Percentiles rank a stretch among this genome's conserved stretches.
phyloP scores from a whole-genome alignment of 306 rosid species.

The Medicago truncatula region MtrunA17r5.0-ANR NC_053045.1:57593501-57594000 shows the following conservation, averaged over 20 bases:
- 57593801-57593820: constrained; percentile 63
- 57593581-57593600: too few relatives aligned
- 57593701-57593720: constrained; percentile 64
- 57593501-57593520: too few relatives aligned
- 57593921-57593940: constrained; percentile 32
- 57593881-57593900: constrained; percentile 24
- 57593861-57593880: constrained; percentile 13
- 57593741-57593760: constrained; percentile 97
- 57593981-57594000: constrained; percentile 29
- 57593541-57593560: too few relatives aligned
- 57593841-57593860: constrained; percentile 6
- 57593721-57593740: constrained; percentile 92
- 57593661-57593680: constrained; percentile 14
- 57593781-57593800: constrained; percentile 92
- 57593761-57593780: constrained; percentile 98
- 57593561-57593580: too few relatives aligned
- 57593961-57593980: background rate
- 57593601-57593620: constrained; percentile 7
- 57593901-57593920: constrained; percentile 31
- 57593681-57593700: constrained; percentile 65
- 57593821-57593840: constrained; percentile 37
- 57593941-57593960: constrained; percentile 27
- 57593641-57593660: background rate
- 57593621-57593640: constrained; percentile 3
- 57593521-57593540: too few relatives aligned